phyloP scores from a whole-genome alignment of 2,329 filamentous ascomycete genomes.

The Exserohilum turcica region DNA sequence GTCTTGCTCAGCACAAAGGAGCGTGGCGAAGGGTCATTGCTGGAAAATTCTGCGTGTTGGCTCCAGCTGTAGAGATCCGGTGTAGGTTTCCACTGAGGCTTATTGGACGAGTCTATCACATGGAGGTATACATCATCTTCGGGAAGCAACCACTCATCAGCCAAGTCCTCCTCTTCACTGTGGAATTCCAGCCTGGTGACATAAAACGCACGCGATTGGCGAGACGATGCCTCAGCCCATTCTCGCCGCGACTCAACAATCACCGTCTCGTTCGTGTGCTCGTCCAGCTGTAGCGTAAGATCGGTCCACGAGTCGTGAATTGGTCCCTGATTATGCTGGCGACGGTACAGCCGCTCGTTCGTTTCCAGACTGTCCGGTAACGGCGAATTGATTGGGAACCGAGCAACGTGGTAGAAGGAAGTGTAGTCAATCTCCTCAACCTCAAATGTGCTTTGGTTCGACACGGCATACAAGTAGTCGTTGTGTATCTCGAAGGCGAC shows the following conservation, averaged over 20 bases:
- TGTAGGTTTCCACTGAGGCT: constrained; percentile 47
- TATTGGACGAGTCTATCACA: constrained; percentile 40
- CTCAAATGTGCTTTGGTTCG: constrained; percentile 67
- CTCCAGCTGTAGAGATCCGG: constrained; percentile 49
- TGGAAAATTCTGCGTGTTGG: constrained; percentile 56
- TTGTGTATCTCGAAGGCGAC: constrained; percentile 74
- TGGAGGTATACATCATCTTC: constrained; percentile 34
- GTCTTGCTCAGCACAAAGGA: constrained; percentile 61
- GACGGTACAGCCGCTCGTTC: constrained; percentile 64
- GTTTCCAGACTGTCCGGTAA: constrained; percentile 49
- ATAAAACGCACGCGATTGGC: constrained; percentile 70
- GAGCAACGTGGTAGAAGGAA: constrained; percentile 71
- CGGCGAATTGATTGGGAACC: constrained; percentile 62
- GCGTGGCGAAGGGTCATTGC: constrained; percentile 49
- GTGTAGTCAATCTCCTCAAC: constrained; percentile 69
- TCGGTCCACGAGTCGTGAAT: constrained; percentile 77
- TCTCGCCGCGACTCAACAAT: constrained; percentile 73
- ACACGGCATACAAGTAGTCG: constrained; percentile 70
- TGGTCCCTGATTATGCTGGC: constrained; percentile 71
- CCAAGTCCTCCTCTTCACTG: constrained; percentile 6
- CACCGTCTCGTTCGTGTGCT: constrained; percentile 61
- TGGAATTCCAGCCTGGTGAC: constrained; percentile 58
- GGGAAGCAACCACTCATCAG: constrained; percentile 24
- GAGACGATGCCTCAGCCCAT: constrained; percentile 62
- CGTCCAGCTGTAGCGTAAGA: constrained; percentile 65